Percentiles rank a stretch among this genome's conserved stretches.
phyloP scores from a whole-genome alignment of 1,139 yeast species.

The Citeromyces hawaiiensis region DNA sequence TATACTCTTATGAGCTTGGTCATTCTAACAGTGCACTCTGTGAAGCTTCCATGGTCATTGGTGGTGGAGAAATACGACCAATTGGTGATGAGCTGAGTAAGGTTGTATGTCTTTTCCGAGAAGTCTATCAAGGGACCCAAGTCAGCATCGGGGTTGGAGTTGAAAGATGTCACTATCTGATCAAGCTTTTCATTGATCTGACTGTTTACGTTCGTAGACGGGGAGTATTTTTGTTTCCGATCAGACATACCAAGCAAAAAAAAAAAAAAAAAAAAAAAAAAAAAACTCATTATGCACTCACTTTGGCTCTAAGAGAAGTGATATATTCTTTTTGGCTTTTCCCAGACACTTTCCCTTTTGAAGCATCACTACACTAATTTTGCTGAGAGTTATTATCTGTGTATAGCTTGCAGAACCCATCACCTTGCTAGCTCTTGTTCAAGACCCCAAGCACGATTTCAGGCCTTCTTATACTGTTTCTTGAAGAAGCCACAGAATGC shows the following conservation, averaged over 20 bases:
- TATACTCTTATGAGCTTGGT: neutral
- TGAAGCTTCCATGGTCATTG: neutral
- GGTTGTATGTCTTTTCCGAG: neutral
- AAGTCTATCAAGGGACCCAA: neutral
- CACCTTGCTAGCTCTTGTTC: too few relatives aligned
- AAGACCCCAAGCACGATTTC: too few relatives aligned
- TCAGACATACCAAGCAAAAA: neutral
- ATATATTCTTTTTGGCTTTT: too few relatives aligned
- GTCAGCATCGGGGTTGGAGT: neutral
- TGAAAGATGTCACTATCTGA: neutral
- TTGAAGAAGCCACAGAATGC: too few relatives aligned
- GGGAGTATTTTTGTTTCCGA: neutral
- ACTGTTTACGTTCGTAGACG: neutral
- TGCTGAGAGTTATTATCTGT: too few relatives aligned
- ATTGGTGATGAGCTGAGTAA: neutral
- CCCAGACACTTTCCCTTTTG: too few relatives aligned
- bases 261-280: too few relatives aligned
- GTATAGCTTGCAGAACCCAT: too few relatives aligned
- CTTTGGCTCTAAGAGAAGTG: too few relatives aligned
- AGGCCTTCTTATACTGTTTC: too few relatives aligned
- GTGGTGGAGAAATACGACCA: constrained; percentile 1
- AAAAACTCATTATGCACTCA: too few relatives aligned
- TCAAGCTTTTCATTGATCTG: neutral
- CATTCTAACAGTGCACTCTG: neutral
- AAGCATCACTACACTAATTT: too few relatives aligned